Conservation (phyloP, 2,329 filamentous ascomycete species). For the Aureobasidium melanogenum region DNA sequence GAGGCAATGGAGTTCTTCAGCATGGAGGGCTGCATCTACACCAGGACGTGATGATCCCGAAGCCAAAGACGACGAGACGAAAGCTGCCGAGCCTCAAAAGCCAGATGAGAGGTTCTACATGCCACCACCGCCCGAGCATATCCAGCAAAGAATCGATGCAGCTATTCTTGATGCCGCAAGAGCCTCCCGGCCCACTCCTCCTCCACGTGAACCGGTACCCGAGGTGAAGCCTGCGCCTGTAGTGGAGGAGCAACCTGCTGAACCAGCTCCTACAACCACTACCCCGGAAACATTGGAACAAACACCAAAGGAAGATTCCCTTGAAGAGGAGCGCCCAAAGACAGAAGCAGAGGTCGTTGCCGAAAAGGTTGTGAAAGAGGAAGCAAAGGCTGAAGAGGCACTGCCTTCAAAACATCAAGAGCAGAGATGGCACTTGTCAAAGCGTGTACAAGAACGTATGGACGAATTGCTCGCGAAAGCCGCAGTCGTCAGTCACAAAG, state of each 20-base stretch:
- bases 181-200: not conserved
- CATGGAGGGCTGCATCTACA: not conserved
- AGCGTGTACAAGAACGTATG: slow-evolving; percentile 65
- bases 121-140: slow-evolving; percentile 3
- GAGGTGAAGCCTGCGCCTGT: not conserved
- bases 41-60: not conserved
- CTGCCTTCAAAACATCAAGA: slow-evolving; percentile 46
- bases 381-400: slow-evolving; percentile 21
- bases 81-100: not conserved
- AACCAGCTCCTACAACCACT: not conserved
- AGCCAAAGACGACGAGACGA: not conserved
- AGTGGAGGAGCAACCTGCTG: not conserved
- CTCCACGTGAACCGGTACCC: not conserved
- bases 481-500: slow-evolving; percentile 72
- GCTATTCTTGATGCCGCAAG: not conserved
- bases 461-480: slow-evolving; percentile 81
- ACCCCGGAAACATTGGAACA: not conserved
- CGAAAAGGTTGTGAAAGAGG: not conserved
- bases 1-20: slow-evolving; percentile 1
- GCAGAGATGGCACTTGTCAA: slow-evolving; percentile 48
- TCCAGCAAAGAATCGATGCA: not conserved
- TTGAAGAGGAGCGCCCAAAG: not conserved
- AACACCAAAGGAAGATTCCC: not conserved
- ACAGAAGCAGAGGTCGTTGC: not conserved
- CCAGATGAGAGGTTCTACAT: slow-evolving; percentile 8